Percentiles rank a stretch among this genome's conserved stretches.
Conservation (phyloP, 257 asterid genomes). For the Rehmannia glutinosa region DNA sequence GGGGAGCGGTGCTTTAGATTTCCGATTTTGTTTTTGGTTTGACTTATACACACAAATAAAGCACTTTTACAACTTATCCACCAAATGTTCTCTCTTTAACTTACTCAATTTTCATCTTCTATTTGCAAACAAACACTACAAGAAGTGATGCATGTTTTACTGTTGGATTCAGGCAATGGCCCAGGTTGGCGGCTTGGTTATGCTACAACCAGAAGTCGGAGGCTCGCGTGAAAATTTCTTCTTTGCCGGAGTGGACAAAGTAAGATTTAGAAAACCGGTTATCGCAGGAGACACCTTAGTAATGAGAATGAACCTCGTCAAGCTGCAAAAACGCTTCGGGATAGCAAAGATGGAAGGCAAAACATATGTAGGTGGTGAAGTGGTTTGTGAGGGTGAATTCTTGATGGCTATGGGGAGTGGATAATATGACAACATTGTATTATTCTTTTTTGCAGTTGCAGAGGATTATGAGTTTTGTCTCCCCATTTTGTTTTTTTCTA, state of each 20-base stretch:
- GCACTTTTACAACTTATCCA: no score
- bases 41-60: no score
- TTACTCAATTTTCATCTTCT: no score
- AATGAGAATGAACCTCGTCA: slow-evolving; percentile 78
- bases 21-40: no score
- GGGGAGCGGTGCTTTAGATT: no score
- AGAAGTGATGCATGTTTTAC: slow-evolving; percentile 13
- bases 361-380: slow-evolving; percentile 85
- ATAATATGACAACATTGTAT: neutral
- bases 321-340: slow-evolving; percentile 85
- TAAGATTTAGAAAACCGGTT: slow-evolving; percentile 80
- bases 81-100: no score
- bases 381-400: slow-evolving; percentile 93
- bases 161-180: slow-evolving; percentile 79
- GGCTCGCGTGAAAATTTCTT: slow-evolving; percentile 72
- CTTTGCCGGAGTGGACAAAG: slow-evolving; percentile 91
- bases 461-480: no score
- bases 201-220: slow-evolving; percentile 89
- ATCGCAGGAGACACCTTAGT: slow-evolving; percentile 86
- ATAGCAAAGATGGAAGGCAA: slow-evolving; percentile 93
- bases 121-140: no score
- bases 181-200: slow-evolving; percentile 88
- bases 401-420: slow-evolving; percentile 80
- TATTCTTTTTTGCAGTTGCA: neutral
- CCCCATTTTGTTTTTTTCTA: no score